These are phyloP conservation scores for Toxoplasma gondii DNA, from an alignment of 169 alveolate species.

Conservation along the genomic window DNA sequence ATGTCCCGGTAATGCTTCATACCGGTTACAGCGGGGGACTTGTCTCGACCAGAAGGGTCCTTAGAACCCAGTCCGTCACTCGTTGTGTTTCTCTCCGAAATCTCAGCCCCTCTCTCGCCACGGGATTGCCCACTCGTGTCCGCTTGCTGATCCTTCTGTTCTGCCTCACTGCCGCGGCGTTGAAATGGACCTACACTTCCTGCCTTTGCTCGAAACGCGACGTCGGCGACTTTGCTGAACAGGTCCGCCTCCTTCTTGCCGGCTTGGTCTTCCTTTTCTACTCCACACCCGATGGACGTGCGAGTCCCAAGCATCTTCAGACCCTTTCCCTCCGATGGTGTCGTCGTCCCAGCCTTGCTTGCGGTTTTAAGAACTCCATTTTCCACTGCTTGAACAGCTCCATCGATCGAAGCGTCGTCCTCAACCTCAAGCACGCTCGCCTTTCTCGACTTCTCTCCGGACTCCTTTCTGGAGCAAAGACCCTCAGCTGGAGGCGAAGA, in stretches of 20 bases:
- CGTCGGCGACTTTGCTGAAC: slow-evolving; percentile 1
- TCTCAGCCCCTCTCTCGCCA: too few relatives aligned
- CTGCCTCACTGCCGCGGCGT: too few relatives aligned
- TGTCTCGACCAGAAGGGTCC: too few relatives aligned
- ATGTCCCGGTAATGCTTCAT: too few relatives aligned
- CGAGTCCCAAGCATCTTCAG: neutral
- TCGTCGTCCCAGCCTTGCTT: neutral
- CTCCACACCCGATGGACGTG: neutral
- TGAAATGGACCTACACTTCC: neutral
- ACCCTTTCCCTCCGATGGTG: neutral
- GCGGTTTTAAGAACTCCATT: neutral
- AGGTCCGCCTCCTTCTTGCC: neutral
- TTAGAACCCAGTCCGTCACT: too few relatives aligned
- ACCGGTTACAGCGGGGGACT: too few relatives aligned
- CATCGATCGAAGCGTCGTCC: neutral
- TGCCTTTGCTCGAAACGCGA: slow-evolving; percentile 22
- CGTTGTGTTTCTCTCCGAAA: too few relatives aligned
- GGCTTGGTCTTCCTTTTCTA: neutral
- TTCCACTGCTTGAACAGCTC: neutral
- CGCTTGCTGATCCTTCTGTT: too few relatives aligned
- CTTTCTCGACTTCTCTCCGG: neutral
- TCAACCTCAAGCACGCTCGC: neutral
- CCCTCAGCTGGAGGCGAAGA: neutral
- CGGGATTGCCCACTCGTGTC: too few relatives aligned
- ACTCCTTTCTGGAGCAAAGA: neutral